A percentile compares a stretch with the other conserved stretches of the same genome.
Conservation (phyloP, 2,329 filamentous ascomycete genomes). For the Hypoxylon sp. region DNA sequence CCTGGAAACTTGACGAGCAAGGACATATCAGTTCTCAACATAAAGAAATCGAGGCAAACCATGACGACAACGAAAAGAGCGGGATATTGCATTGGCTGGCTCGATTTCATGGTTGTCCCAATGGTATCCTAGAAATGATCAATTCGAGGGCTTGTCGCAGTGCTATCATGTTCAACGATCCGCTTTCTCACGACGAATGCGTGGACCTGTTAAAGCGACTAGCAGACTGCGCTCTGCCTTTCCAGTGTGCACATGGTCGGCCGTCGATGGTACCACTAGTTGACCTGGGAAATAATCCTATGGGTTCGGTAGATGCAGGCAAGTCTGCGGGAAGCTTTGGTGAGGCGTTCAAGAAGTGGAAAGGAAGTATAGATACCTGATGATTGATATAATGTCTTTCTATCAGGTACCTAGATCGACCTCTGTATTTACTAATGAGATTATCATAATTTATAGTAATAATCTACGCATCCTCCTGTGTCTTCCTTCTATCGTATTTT, state of each 20-base stretch:
- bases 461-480: too few relatives aligned
- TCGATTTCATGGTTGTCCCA: slow-evolving; percentile 74
- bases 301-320: slow-evolving; percentile 5
- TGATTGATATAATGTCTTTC: too few relatives aligned
- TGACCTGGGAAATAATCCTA: slow-evolving; percentile 52
- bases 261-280: slow-evolving; percentile 72
- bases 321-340: slow-evolving; percentile 33
- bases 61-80: slow-evolving; percentile 7
- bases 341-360: slow-evolving; percentile 42
- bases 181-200: slow-evolving; percentile 67
- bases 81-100: slow-evolving; percentile 61
- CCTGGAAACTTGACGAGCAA: slow-evolving; percentile 70
- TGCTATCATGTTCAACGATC: slow-evolving; percentile 88
- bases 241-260: slow-evolving; percentile 83
- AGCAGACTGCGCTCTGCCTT: slow-evolving; percentile 74
- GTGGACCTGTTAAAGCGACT: slow-evolving; percentile 63
- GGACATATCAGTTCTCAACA: slow-evolving; percentile 25
- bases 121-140: slow-evolving; percentile 77
- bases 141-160: slow-evolving; percentile 80
- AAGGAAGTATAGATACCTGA: slow-evolving; percentile 5
- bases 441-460: too few relatives aligned
- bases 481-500: too few relatives aligned
- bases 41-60: neutral
- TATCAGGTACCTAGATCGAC: too few relatives aligned
- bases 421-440: too few relatives aligned